Percentiles rank a stretch among this genome's conserved stretches.
These are phyloP conservation scores for Dendrocalamus latiflorus DNA, from an alignment of 202 grass and related monocot genomes.

Conservation along the genomic window DNA sequence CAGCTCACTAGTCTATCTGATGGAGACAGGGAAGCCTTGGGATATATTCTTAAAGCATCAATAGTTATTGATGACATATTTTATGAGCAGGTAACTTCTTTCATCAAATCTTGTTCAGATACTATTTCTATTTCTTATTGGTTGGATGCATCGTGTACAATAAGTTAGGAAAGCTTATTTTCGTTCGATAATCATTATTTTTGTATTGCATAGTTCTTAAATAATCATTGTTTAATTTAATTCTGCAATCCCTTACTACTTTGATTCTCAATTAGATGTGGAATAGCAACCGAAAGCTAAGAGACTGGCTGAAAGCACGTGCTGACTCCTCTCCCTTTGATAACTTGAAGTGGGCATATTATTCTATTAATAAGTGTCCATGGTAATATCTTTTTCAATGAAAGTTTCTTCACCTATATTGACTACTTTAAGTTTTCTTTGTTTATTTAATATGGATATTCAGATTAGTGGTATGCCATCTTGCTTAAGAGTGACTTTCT, in stretches of 20 bases:
- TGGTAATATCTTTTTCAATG: slow-evolving; percentile 59
- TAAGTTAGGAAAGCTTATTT: neutral
- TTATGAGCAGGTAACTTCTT: slow-evolving; percentile 63
- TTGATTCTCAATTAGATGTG: slow-evolving; percentile 46
- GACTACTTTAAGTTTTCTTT: too few relatives aligned
- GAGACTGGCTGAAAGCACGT: slow-evolving; percentile 74
- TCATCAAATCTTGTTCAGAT: neutral
- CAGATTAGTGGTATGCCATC: neutral
- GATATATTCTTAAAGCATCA: slow-evolving; percentile 59
- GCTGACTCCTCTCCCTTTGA: slow-evolving; percentile 60
- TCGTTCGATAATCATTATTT: neutral
- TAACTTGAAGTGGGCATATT: slow-evolving; percentile 88
- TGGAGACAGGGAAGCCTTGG: slow-evolving; percentile 82
- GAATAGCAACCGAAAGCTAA: slow-evolving; percentile 60
- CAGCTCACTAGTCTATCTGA: slow-evolving; percentile 75
- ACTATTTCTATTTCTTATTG: slow-evolving; percentile 6
- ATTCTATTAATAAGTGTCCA: slow-evolving; percentile 92
- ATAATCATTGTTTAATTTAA: neutral
- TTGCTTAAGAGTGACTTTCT: slow-evolving; percentile 9
- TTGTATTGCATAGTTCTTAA: neutral
- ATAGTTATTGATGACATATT: slow-evolving; percentile 91
- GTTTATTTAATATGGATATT: neutral
- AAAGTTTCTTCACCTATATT: neutral
- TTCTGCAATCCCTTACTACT: slow-evolving; percentile 34
- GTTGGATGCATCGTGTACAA: neutral